These are phyloP conservation scores for Tetradesmus obliquus DNA, from an alignment of 139 green algal genomes.

Conservation along the genomic window DNA sequence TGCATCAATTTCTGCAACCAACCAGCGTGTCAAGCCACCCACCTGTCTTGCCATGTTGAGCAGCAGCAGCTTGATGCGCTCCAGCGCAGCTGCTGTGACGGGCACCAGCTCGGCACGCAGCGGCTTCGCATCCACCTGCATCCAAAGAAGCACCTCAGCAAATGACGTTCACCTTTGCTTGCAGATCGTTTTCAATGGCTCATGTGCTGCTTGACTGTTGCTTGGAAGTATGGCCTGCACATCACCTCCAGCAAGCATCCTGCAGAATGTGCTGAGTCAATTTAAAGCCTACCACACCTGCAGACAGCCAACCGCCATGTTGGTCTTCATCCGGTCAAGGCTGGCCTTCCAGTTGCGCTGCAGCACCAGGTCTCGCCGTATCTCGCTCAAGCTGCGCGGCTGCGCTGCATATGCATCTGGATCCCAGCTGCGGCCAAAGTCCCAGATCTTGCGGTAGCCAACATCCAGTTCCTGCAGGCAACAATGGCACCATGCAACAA, in stretches of 20 bases:
- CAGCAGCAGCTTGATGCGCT: conserved; percentile 82
- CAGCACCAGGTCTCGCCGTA: conserved; percentile 77
- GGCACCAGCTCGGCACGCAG: conserved; percentile 68
- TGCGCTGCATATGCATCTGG: conserved; percentile 67
- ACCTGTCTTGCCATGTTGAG: conserved; percentile 62
- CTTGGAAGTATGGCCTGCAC: not conserved
- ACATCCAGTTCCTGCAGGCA: conserved; percentile 65
- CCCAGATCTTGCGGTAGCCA: conserved; percentile 78
- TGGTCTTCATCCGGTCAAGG: conserved; percentile 85
- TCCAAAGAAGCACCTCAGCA: not conserved
- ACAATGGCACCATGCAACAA: not conserved
- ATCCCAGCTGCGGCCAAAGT: conserved; percentile 76
- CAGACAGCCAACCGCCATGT: conserved; percentile 67
- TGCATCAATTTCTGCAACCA: not conserved
- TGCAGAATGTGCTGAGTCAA: not conserved
- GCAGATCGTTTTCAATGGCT: not conserved
- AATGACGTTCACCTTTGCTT: conserved; percentile 1
- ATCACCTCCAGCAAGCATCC: not conserved
- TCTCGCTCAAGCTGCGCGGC: conserved; percentile 65
- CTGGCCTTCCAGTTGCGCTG: conserved; percentile 80
- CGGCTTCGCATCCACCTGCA: conserved; percentile 68
- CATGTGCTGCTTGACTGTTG: not conserved
- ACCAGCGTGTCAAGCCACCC: not conserved
- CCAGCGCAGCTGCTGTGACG: conserved; percentile 65
- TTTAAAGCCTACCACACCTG: conserved; percentile 50